Conservation (phyloP, 768 basidiomycete species). For the Xerocomellus dryophilus region DNA sequence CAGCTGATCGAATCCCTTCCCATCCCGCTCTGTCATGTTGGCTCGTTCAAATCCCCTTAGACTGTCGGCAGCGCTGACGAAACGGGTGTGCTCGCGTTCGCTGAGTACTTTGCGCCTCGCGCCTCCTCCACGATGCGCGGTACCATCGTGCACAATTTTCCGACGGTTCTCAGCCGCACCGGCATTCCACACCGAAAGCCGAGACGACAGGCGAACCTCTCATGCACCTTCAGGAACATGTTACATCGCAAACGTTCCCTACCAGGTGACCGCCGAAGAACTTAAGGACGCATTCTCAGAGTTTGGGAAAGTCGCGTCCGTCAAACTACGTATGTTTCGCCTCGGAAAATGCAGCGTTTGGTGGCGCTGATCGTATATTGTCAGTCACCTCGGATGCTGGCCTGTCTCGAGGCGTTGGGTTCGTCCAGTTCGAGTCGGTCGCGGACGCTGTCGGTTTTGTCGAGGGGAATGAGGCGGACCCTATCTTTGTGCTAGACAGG, state of each 20-base stretch:
- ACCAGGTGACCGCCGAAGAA: constrained; percentile 38
- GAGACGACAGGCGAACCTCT: background rate
- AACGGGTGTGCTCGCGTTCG: constrained; percentile 14
- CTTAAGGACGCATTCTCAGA: constrained; percentile 40
- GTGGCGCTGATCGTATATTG: background rate
- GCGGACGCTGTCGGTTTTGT: constrained; percentile 39
- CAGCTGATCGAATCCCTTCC: background rate
- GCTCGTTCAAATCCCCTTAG: constrained; percentile 10
- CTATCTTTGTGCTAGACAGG: constrained; percentile 48
- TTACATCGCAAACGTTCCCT: constrained; percentile 57
- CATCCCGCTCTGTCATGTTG: constrained; percentile 15
- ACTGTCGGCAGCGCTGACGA: constrained; percentile 7
- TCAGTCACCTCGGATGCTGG: constrained; percentile 34
- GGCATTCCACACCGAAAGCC: constrained; percentile 3
- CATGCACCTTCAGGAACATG: constrained; percentile 37
- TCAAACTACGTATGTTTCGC: constrained; percentile 42
- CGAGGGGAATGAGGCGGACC: constrained; percentile 39
- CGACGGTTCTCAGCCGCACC: constrained; percentile 22
- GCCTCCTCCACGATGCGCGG: background rate
- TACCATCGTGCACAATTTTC: background rate
- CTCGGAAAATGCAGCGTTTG: background rate
- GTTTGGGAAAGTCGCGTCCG: constrained; percentile 40
- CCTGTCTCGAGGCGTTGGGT: constrained; percentile 42
- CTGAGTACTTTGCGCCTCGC: constrained; percentile 8
- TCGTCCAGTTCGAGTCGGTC: constrained; percentile 40